A percentile compares a stretch with the other conserved stretches of the same genome.
phyloP scores from a whole-genome alignment of 768 basidiomycete species.

The Dentipellis fragilis region DNA sequence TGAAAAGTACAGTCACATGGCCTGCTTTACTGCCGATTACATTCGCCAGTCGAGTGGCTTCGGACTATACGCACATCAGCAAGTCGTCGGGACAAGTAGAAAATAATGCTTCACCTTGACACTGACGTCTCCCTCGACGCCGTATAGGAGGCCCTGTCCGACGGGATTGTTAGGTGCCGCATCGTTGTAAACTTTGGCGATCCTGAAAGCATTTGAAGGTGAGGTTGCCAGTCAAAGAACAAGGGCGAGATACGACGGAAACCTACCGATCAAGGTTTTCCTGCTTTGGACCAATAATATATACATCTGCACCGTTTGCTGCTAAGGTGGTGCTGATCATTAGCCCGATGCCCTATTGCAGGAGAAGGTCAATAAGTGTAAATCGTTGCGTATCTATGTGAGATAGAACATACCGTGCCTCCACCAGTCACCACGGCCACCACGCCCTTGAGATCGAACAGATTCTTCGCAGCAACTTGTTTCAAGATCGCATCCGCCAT shows the following conservation, averaged over 20 bases:
- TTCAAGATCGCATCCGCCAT: constrained; percentile 22
- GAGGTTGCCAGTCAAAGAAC: not conserved
- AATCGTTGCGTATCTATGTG: too few species aligned
- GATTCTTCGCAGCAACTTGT: constrained; percentile 23
- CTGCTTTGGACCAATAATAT: constrained; percentile 35
- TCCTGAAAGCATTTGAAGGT: constrained; percentile 14
- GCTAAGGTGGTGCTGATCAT: constrained; percentile 39
- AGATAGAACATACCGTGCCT: constrained; percentile 24
- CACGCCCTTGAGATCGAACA: constrained; percentile 35
- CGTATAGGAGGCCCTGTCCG: constrained; percentile 28
- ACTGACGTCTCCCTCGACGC: constrained; percentile 31
- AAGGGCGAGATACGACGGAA: not conserved
- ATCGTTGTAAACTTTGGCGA: constrained; percentile 27
- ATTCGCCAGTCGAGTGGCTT: constrained; percentile 31
- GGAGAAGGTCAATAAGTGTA: too few species aligned
- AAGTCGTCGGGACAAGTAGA: not conserved
- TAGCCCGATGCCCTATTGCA: constrained; percentile 32
- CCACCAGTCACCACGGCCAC: constrained; percentile 38
- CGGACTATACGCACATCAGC: constrained; percentile 22
- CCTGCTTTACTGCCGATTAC: constrained; percentile 18
- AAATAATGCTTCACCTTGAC: constrained; percentile 22
- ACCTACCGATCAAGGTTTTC: constrained; percentile 28
- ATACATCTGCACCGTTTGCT: constrained; percentile 39
- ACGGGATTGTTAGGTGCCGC: constrained; percentile 20
- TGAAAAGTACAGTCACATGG: constrained; percentile 10